Percentiles rank a stretch among this genome's conserved stretches.
Evolutionary conservation across 2,329 filamentous ascomycete species (phyloP).

Genomic region (Sporothrix brasiliensis): DNA sequence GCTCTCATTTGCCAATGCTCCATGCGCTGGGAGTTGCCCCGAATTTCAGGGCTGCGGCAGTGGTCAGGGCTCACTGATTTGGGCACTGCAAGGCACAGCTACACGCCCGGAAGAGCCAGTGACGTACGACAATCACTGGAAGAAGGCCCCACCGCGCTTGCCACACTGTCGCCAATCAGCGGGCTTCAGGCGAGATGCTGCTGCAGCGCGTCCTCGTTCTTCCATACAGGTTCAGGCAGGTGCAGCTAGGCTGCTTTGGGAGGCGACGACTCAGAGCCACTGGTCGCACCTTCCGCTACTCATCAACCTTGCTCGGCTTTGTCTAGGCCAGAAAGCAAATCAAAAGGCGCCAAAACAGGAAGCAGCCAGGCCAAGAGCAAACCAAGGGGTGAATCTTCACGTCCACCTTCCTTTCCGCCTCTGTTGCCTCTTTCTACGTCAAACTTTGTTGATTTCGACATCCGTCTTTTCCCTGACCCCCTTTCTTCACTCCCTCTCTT

Average conservation of each 20-base stretch:
- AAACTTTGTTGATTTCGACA: background rate
- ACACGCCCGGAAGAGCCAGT: constrained; percentile 15
- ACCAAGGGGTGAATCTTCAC: constrained; percentile 22
- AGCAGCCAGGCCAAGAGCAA: constrained; percentile 18
- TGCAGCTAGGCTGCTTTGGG: constrained; percentile 29
- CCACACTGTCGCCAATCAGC: constrained; percentile 29
- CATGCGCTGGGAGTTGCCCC: constrained; percentile 10
- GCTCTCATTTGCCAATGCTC: constrained; percentile 17
- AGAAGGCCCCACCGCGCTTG: background rate
- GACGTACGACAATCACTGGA: constrained; percentile 28
- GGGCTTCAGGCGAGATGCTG: background rate
- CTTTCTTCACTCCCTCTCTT: background rate
- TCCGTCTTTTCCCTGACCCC: background rate
- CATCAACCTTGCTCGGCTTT: constrained; percentile 27
- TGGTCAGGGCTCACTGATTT: background rate
- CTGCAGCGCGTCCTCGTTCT: constrained; percentile 13
- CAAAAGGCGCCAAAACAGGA: constrained; percentile 26
- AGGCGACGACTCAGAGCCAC: constrained; percentile 14
- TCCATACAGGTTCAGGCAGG: constrained; percentile 16
- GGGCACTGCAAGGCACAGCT: background rate
- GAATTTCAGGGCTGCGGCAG: background rate
- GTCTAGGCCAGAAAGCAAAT: constrained; percentile 24
- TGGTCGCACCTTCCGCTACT: constrained; percentile 2
- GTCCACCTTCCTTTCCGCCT: constrained; percentile 18
- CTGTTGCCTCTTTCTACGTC: background rate